These are phyloP conservation scores for Tetracentron sinense DNA, from an alignment of 164 flowering plant species.

Conservation along the genomic window DNA sequence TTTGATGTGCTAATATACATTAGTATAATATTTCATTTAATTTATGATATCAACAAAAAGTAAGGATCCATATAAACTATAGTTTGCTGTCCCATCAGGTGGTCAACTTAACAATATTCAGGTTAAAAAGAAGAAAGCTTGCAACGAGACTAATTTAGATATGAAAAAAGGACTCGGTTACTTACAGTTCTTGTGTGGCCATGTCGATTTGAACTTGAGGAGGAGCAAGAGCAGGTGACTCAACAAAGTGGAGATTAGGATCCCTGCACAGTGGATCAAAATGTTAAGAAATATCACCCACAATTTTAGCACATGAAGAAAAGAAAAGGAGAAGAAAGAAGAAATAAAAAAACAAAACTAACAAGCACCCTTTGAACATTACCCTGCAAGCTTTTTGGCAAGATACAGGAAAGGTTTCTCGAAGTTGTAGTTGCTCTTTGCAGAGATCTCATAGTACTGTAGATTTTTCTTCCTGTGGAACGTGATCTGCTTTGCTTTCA, in stretches of 20 bases:
- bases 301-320: neutral
- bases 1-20: neutral
- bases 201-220: conserved; percentile 64
- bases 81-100: neutral
- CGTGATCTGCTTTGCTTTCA: conserved; percentile 80
- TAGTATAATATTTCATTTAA: neutral
- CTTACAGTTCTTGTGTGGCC: conserved; percentile 49
- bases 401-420: conserved; percentile 79
- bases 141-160: too few species aligned
- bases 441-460: conserved; percentile 78
- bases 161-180: neutral
- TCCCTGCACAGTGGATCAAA: conserved; percentile 30
- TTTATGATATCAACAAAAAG: neutral
- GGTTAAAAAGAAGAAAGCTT: neutral
- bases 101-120: neutral
- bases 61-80: neutral
- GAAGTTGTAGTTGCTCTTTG: too few species aligned
- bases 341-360: too few species aligned
- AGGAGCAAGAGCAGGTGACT: conserved; percentile 63
- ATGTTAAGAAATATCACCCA: neutral
- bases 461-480: conserved; percentile 80
- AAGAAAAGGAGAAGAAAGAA: too few species aligned
- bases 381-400: conserved; percentile 83
- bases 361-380: too few species aligned
- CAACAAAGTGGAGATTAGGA: conserved; percentile 59